Percentiles rank a stretch among this genome's conserved stretches.
Evolutionary conservation across 2,329 filamentous ascomycete species (phyloP).

Genomic region (Penicillium sp.): DNA sequence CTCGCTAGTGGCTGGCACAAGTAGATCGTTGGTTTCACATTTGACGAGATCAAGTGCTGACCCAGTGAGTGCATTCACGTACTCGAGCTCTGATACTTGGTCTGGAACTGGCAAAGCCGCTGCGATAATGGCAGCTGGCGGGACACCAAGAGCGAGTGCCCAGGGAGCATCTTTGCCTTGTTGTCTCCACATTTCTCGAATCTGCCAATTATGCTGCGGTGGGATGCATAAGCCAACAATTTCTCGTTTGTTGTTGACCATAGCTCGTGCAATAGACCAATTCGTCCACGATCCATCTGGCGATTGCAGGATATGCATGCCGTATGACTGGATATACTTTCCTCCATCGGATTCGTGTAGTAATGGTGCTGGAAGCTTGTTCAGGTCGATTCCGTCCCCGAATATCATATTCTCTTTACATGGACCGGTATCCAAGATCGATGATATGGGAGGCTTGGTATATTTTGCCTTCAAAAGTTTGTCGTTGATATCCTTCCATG

Average conservation of each 20-base stretch:
- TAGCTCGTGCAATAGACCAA: slow-evolving; percentile 46
- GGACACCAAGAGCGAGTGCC: slow-evolving; percentile 54
- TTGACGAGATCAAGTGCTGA: slow-evolving; percentile 54
- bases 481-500: not conserved
- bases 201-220: slow-evolving; percentile 53
- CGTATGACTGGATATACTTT: slow-evolving; percentile 56
- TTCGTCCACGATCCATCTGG: slow-evolving; percentile 53
- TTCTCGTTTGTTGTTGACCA: slow-evolving; percentile 51
- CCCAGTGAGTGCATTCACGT: slow-evolving; percentile 54
- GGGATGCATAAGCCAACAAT: slow-evolving; percentile 48
- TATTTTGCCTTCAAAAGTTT: not conserved
- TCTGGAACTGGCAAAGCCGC: not conserved
- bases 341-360: slow-evolving; percentile 48
- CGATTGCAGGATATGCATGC: slow-evolving; percentile 53
- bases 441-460: not conserved
- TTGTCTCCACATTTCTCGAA: slow-evolving; percentile 53
- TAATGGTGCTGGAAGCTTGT: not conserved
- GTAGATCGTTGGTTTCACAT: slow-evolving; percentile 55
- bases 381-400: not conserved
- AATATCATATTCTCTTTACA: not conserved
- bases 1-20: slow-evolving; percentile 55
- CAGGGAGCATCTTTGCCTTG: slow-evolving; percentile 53
- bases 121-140: slow-evolving; percentile 44
- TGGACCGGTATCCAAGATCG: not conserved
- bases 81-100: slow-evolving; percentile 24